Evolutionary conservation across 208 protist genomes (phyloP), one percentile per base, ranked within the genome.

Genomic region (Leishmania guyanensis): DNA sequence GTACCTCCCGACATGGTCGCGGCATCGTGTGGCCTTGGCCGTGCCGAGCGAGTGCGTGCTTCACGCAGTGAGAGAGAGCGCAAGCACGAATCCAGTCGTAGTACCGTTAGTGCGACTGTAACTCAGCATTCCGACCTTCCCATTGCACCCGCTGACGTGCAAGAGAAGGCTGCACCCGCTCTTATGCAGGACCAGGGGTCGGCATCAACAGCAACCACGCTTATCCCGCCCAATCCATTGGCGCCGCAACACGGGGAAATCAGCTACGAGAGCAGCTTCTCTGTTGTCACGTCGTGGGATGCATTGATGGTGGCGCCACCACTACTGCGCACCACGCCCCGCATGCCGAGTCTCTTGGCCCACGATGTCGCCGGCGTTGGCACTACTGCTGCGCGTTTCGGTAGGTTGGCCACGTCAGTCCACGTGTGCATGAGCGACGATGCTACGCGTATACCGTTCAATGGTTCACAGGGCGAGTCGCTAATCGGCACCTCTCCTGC

Each of bases 261-360:
- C 20, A 53, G 53, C 33, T 84, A 79, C 62, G 64, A 80, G 2
- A 62, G 33, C 3, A 43, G 64, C 20, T 85, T 89, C 64, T 65
- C 82, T 17, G 80, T 87, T 16, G 64, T 75, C 43, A 85, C 83
- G 10, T 54, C 84, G 20, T 78, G 60, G 71, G 73, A 33, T 43
- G 80, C 80, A 33, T 75, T 87, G 71, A 20, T 78, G 77, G 73
- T 50, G 14, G 82, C 82, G 1, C 82, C 82, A 16, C 78, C 64
- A 20, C 50, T 86, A 22, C 16, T 74, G 66, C 33, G 26, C 20
- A 56, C 64, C 12, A 75, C 56, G 20, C 78, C 78, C 9, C 33
- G 53, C 56, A 46, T 77, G 20, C 74, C 78, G 20, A 71, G 39
- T 36, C 36, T 65, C 56, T 50, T 65, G 17, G 5, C 74, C 56